phyloP scores from a whole-genome alignment of 352 stramenopile genomes.

The Pilasporangium apinafurcum region DNA sequence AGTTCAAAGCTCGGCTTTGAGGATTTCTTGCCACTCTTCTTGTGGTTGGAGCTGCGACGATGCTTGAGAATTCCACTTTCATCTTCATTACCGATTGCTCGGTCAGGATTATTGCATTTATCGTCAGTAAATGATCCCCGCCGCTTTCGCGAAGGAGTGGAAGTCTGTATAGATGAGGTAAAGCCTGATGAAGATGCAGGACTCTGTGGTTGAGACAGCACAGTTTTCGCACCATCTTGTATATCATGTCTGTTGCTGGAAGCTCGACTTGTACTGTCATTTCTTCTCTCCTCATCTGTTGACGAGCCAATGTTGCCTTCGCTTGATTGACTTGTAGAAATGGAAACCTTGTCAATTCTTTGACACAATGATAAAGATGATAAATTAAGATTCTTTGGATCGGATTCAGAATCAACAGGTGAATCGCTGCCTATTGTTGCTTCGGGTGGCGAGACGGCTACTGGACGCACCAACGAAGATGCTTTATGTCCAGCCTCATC shows the following conservation, averaged over 20 bases:
- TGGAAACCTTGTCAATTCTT: constrained; percentile 71
- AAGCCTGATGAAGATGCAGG: constrained; percentile 2
- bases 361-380: constrained; percentile 64
- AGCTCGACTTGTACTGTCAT: neutral
- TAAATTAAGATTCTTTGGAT: constrained; percentile 14
- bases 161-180: constrained; percentile 4
- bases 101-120: neutral
- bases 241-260: neutral
- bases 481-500: no score
- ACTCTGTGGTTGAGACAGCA: constrained; percentile 6
- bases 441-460: neutral
- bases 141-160: constrained; percentile 10
- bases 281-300: neutral
- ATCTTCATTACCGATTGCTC: no score
- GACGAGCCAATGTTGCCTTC: neutral
- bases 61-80: neutral
- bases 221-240: neutral
- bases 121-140: constrained; percentile 1
- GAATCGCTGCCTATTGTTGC: neutral
- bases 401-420: no score
- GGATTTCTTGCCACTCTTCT: neutral
- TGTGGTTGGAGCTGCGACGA: neutral
- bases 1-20: constrained; percentile 10
- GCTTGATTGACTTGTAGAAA: constrained; percentile 26
- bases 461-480: no score